phyloP scores from a whole-genome alignment of 2,329 filamentous ascomycete species.

The Fusarium longipes region DNA sequence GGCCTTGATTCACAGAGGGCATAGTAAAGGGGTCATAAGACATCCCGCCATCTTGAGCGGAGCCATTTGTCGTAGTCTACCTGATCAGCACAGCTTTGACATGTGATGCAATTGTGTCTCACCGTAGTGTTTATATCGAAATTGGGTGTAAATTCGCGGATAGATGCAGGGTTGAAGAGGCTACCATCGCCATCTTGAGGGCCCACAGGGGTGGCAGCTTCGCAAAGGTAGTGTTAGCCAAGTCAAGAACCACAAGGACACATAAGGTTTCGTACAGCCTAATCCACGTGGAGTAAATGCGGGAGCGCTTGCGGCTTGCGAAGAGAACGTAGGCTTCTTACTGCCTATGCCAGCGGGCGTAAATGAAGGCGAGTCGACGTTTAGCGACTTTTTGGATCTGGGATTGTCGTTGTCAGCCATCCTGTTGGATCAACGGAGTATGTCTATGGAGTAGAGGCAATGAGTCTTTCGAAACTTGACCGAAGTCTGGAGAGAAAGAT shows the following conservation, averaged over 20 bases:
- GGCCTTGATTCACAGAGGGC: slow-evolving; percentile 63
- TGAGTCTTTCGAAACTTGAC: neutral
- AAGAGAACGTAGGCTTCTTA: slow-evolving; percentile 84
- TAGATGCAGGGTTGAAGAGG: slow-evolving; percentile 66
- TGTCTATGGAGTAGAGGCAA: neutral
- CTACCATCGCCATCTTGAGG: slow-evolving; percentile 57
- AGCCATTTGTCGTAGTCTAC: slow-evolving; percentile 59
- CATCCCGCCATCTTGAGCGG: slow-evolving; percentile 57
- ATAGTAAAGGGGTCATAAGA: slow-evolving; percentile 74
- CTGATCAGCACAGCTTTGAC: slow-evolving; percentile 2
- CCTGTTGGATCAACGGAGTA: neutral
- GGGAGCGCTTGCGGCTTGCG: slow-evolving; percentile 88
- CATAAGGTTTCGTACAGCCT: slow-evolving; percentile 50
- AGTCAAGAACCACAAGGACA: slow-evolving; percentile 5
- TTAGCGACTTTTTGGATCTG: slow-evolving; percentile 79
- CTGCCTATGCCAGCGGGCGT: slow-evolving; percentile 71
- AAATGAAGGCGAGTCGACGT: slow-evolving; percentile 96
- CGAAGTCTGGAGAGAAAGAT: neutral
- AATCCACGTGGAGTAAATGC: slow-evolving; percentile 80
- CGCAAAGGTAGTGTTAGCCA: slow-evolving; percentile 19
- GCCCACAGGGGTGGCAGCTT: slow-evolving; percentile 54
- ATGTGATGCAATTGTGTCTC: slow-evolving; percentile 39
- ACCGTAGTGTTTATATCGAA: slow-evolving; percentile 65
- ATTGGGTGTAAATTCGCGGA: slow-evolving; percentile 70
- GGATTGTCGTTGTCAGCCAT: slow-evolving; percentile 29